Percentiles rank a stretch among this genome's conserved stretches.
phyloP scores from a whole-genome alignment of 208 protist genomes.

The Acanthamoeba healyi region DNA sequence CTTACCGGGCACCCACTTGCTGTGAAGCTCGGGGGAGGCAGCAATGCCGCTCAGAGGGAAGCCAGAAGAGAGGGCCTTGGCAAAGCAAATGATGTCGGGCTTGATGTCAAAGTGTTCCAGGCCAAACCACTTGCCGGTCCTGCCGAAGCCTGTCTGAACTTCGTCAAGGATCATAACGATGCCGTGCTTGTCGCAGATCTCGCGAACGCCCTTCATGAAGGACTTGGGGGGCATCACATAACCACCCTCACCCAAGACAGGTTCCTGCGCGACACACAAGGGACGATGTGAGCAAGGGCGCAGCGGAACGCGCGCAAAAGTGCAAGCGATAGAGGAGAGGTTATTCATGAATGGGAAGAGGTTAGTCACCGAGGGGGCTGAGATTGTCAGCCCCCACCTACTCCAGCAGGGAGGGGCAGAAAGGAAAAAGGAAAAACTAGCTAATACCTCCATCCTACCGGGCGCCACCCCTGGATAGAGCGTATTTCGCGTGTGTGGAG shows the following conservation, averaged over 20 bases:
- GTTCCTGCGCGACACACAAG: conserved; percentile 72
- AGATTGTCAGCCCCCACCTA: background rate
- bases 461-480: conserved; percentile 34
- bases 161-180: conserved; percentile 79
- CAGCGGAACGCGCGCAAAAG: background rate
- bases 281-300: background rate
- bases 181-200: conserved; percentile 68
- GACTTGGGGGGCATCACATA: conserved; percentile 68
- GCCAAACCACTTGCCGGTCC: conserved; percentile 86
- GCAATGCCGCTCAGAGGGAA: conserved; percentile 65
- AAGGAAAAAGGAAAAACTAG: background rate
- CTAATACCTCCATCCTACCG: conserved; percentile 32
- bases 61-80: conserved; percentile 64
- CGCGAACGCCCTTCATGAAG: conserved; percentile 64
- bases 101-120: conserved; percentile 79
- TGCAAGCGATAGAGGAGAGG: background rate
- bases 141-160: conserved; percentile 86
- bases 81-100: conserved; percentile 82
- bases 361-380: no score
- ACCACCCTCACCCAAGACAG: conserved; percentile 76
- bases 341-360: background rate
- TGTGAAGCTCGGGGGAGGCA: conserved; percentile 25
- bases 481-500: no score
- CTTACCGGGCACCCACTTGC: conserved; percentile 31
- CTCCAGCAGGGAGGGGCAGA: background rate